phyloP scores from a whole-genome alignment of 805 yeast species.

The Sugiyamaella floridensis region DNA sequence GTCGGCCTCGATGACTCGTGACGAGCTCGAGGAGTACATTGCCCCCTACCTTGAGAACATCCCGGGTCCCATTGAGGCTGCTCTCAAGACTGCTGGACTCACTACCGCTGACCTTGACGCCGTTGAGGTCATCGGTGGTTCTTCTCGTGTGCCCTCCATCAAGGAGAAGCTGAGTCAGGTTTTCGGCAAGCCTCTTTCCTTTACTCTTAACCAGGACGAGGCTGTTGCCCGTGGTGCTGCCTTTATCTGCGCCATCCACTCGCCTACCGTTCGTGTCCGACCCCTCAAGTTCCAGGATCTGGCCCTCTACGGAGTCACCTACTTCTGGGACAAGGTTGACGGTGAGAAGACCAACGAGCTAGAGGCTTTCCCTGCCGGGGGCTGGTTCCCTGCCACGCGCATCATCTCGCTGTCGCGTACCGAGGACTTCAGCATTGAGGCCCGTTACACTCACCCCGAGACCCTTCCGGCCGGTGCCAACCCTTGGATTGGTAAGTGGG shows the following conservation, averaged over 20 bases:
- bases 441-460: conserved; percentile 70
- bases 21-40: conserved; percentile 85
- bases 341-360: conserved; percentile 84
- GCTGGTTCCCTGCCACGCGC: conserved; percentile 90
- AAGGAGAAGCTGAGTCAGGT: conserved; percentile 74
- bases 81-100: conserved; percentile 74
- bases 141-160: conserved; percentile 93
- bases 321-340: conserved; percentile 88
- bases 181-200: conserved; percentile 79
- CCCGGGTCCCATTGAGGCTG: conserved; percentile 68
- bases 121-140: conserved; percentile 95
- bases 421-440: conserved; percentile 79
- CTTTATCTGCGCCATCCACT: conserved; percentile 96
- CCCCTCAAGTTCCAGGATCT: conserved; percentile 97
- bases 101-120: conserved; percentile 71
- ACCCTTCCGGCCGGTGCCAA: conserved; percentile 66
- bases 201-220: conserved; percentile 98
- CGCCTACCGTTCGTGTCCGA: conserved; percentile 97
- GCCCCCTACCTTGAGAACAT: conserved; percentile 74
- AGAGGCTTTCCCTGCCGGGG: conserved; percentile 96
- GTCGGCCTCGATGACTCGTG: conserved; percentile 80
- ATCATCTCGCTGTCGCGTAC: conserved; percentile 89
- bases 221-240: conserved; percentile 99
- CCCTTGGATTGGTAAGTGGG: conserved; percentile 74
- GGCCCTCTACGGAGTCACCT: conserved; percentile 87